Percentiles rank a stretch among this genome's conserved stretches.
These are phyloP conservation scores for Oryza meridionalis DNA, from an alignment of 176 grass and related monocot genomes.

Conservation along the genomic window DNA sequence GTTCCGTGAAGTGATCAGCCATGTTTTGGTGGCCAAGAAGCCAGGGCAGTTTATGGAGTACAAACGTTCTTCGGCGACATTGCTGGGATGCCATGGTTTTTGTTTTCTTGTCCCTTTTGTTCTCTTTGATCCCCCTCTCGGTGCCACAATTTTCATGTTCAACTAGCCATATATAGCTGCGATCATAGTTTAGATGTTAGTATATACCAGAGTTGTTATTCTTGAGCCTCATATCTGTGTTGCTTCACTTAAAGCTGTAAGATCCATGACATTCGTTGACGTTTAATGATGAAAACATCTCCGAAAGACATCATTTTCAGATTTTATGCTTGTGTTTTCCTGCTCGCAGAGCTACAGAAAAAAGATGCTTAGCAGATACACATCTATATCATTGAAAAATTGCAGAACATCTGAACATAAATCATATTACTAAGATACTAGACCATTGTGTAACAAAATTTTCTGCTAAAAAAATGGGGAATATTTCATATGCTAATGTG, in stretches of 20 bases:
- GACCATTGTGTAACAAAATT: no score
- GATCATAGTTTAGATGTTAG: slow-evolving; percentile 41
- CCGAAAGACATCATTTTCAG: neutral
- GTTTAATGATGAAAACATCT: slow-evolving; percentile 12
- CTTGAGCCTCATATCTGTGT: slow-evolving; percentile 31
- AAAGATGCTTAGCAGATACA: neutral
- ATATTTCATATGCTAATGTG: no score
- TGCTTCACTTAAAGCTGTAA: slow-evolving; percentile 29
- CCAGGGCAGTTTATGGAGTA: slow-evolving; percentile 6
- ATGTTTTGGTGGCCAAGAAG: slow-evolving; percentile 26
- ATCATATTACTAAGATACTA: no score
- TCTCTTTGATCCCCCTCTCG: neutral
- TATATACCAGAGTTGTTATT: slow-evolving; percentile 46
- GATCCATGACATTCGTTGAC: slow-evolving; percentile 2
- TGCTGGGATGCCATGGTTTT: slow-evolving; percentile 23
- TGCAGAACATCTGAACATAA: no score
- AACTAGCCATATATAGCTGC: slow-evolving; percentile 37
- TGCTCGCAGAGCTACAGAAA: neutral
- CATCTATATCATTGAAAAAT: no score
- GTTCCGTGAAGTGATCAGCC: slow-evolving; percentile 20
- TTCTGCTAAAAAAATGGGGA: no score
- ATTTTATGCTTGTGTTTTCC: neutral
- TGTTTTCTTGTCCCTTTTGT: slow-evolving; percentile 5
- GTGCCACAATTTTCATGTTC: slow-evolving; percentile 43
- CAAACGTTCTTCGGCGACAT: slow-evolving; percentile 25